Base-by-base conservation (phyloP, 257 asterid species). In the Henckelia pumila region DNA sequence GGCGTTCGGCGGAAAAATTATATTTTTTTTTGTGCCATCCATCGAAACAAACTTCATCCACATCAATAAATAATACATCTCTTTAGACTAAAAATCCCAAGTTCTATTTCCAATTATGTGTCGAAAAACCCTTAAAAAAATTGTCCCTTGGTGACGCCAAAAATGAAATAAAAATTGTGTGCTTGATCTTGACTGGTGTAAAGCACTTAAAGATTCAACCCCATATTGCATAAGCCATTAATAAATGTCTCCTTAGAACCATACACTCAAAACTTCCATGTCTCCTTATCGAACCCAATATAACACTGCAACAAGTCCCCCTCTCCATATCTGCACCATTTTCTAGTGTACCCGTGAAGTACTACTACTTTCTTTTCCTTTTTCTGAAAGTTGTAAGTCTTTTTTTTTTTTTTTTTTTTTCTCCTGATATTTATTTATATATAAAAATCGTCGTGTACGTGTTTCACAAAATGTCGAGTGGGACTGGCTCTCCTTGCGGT, bases 401-500 rank as follows among this genome's bases (percentile, higher is more conserved):
- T 61, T 22, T 22, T 0, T 28, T 35, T 47, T 19, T 28, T 35
- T 47, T 19, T 26, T 61, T 22, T 22, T 0, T 28, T 35, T 47
- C 14, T 53, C 13, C 28, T 22, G 8, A 6, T 35, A 6, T 53
- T 4, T n/a, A 16, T 23, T n/a, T 68, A 57, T 32, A 55, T 26
- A 59, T 8, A 19, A 50, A 8, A 19, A 8, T 10, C 2, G 1
- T 50, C 22, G 10, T 0, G 2, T 20, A 17, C n/a, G n/a, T n/a
- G n/a, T 23, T 20, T 23, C 25, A 28, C 19, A 50, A 35, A 37
- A 75, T 83, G 82, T 83, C 87, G 3, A 72, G 77, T 35, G 83
- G 85, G 20, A 65, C 71, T 7, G 89, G 96, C 0, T 85, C 96
- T 0, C 98, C 98, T n/a, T 92, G 98, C 79, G 98, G 98, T 20